These are phyloP conservation scores for Nicotiana knightiana DNA, from an alignment of 257 asterid genomes.

Conservation along the genomic window DNA sequence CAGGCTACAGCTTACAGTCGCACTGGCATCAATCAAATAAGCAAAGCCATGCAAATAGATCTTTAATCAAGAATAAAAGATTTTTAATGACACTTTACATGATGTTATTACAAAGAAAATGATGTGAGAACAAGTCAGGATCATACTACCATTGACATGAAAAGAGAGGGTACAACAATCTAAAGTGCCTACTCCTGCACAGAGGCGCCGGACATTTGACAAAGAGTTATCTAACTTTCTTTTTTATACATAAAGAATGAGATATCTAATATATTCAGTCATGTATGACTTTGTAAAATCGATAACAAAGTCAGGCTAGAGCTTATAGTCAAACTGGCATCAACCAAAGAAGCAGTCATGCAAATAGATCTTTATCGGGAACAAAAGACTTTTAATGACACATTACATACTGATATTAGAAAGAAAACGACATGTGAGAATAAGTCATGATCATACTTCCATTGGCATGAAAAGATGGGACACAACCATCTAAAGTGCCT, in stretches of 20 bases:
- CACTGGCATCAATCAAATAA: not conserved
- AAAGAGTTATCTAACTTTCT: constrained; percentile 10
- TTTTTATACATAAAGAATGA: not conserved
- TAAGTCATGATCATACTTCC: constrained; percentile 21
- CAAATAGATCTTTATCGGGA: not conserved
- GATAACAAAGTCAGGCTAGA: not conserved
- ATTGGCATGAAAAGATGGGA: constrained; percentile 27
- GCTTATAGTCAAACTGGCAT: not conserved
- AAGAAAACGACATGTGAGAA: constrained; percentile 9
- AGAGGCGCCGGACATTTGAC: constrained; percentile 28
- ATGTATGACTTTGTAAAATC: not conserved
- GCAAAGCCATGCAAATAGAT: not conserved
- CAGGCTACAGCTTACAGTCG: not conserved
- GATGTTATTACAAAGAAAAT: constrained; percentile 11
- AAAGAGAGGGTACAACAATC: constrained; percentile 29
- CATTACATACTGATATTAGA: not conserved
- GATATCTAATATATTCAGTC: not conserved
- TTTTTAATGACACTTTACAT: constrained; percentile 1
- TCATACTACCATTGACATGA: constrained; percentile 18
- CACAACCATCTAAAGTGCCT: constrained; percentile 37
- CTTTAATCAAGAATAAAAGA: not conserved
- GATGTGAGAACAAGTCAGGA: constrained; percentile 17
- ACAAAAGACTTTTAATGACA: not conserved
- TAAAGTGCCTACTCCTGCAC: constrained; percentile 37
- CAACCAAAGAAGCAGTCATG: not conserved